These are phyloP conservation scores for Xylariaceae sp. DNA, from an alignment of 2,329 filamentous ascomycete genomes.

Conservation along the genomic window DNA sequence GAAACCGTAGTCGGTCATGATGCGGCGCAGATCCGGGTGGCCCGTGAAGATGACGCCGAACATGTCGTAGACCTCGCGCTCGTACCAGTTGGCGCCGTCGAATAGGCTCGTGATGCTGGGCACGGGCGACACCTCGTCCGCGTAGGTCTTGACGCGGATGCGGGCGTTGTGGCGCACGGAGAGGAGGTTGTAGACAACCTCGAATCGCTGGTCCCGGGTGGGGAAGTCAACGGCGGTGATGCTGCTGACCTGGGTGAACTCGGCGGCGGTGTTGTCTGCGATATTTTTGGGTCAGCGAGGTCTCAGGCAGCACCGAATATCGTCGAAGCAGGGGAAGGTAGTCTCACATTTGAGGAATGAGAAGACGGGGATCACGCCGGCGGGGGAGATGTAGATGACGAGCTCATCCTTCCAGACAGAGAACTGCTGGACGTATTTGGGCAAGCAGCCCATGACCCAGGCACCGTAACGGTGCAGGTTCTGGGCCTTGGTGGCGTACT, in stretches of 20 bases:
- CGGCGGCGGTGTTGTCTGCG: conserved; percentile 86
- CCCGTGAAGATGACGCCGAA: conserved; percentile 96
- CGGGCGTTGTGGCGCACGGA: conserved; percentile 94
- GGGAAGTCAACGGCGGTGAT: conserved; percentile 96
- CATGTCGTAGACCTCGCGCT: conserved; percentile 94
- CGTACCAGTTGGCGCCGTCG: conserved; percentile 97
- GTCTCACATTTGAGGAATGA: conserved; percentile 75
- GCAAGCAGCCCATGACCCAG: conserved; percentile 93
- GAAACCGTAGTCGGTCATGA: conserved; percentile 99
- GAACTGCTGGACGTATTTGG: conserved; percentile 98
- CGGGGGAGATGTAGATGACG: conserved; percentile 83
- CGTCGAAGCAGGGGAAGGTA: not conserved
- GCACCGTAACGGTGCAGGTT: conserved; percentile 90
- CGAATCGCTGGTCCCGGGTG: conserved; percentile 90
- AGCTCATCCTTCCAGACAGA: conserved; percentile 99
- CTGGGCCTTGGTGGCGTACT: conserved; percentile 81
- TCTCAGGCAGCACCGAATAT: not conserved
- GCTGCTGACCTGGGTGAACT: conserved; percentile 89
- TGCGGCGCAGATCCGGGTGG: conserved; percentile 91
- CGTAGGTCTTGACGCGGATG: conserved; percentile 97
- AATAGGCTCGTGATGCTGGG: conserved; percentile 82
- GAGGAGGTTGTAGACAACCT: conserved; percentile 95
- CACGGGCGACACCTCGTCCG: conserved; percentile 89
- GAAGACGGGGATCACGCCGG: conserved; percentile 86
- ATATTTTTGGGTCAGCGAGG: conserved; percentile 15